These are phyloP conservation scores for Casaregolazyma suthepensis DNA, from an alignment of 1,139 yeast genomes.

Conservation along the genomic window DNA sequence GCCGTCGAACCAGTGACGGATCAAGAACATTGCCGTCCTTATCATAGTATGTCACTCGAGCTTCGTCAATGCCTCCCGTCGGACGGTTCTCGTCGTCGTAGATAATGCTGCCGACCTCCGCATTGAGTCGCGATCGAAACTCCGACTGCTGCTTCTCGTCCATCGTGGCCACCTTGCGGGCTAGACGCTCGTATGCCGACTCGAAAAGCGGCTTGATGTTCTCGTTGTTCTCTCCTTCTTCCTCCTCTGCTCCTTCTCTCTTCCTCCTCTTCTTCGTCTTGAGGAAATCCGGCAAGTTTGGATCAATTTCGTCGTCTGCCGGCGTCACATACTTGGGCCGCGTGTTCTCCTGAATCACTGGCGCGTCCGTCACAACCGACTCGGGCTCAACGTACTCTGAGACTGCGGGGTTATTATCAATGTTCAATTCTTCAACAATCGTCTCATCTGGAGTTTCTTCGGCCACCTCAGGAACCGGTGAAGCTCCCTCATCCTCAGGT, in stretches of 20 bases:
- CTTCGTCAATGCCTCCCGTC: neutral
- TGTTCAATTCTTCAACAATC: neutral
- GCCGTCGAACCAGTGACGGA: slow-evolving; percentile 25
- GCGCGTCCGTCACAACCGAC: neutral
- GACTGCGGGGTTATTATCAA: neutral
- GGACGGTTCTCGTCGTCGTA: slow-evolving; percentile 1
- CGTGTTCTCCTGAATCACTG: neutral
- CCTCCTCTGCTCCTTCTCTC: neutral
- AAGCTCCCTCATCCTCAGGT: slow-evolving; percentile 9
- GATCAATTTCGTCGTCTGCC: neutral
- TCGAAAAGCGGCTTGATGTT: neutral
- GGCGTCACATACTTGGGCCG: neutral
- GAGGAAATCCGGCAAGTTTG: neutral
- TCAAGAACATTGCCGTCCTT: slow-evolving; percentile 29
- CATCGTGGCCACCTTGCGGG: neutral
- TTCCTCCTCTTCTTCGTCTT: neutral
- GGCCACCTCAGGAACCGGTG: neutral
- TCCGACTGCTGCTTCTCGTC: neutral
- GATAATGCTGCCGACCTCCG: slow-evolving; percentile 1
- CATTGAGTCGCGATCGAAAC: neutral
- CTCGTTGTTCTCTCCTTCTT: neutral
- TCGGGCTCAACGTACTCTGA: neutral
- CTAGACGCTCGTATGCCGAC: neutral
- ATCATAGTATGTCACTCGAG: slow-evolving; percentile 26
- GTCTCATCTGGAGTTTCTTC: slow-evolving; percentile 5